Evolutionary conservation across 495 filamentous ascomycete genomes (phyloP), one percentile per base, ranked within the genome.

Genomic region (Peziza echinospora): DNA sequence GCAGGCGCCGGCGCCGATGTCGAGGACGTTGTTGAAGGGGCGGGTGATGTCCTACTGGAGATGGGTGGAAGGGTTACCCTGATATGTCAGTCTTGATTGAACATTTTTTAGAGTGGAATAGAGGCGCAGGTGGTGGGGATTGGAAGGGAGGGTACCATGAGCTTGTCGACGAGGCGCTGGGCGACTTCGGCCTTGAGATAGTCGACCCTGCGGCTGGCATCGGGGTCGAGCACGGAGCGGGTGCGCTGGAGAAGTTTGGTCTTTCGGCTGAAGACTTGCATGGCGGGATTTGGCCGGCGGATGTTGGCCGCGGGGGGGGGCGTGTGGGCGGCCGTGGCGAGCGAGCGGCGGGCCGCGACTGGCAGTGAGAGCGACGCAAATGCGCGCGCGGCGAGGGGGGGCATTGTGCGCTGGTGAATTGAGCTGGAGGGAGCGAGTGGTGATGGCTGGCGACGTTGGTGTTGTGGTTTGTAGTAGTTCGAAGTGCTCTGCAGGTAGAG

Each of bases 161-260:
- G 67, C 21, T 91, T 73, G 52, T 94, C 89, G 55, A 78, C 85
- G 24, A 99, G 68, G 41, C 91, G 73, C 34, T 65, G 65, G 23
- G 91, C 87, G 0, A 93, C 78, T 60, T 94, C 89, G 62, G 94
- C 83, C 57, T 83, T 80, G 44, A 99, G 64, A 60, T 94, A 94
- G 62, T 94, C 91, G 26, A 80, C 77, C 50, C 77, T 72, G 7
- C 85, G 70, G 57, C 84, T 85, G 40, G 63, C 58, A 51, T 83
- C 73, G 26, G 72, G 67, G 60, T 92, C 67, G 25, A 61, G 56
- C 5, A 82, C 85, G 7, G 86, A 78, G 21, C 89, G 76, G 61
- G 94, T 84, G 56, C 81, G 84, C 58, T 99, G 91, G 21, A 89
- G 65, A 61, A 78, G 81, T 68, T 99, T 99, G 16, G 74, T 72